phyloP scores from a whole-genome alignment of 345 rosid species.

The Brassica napus region DNA sequence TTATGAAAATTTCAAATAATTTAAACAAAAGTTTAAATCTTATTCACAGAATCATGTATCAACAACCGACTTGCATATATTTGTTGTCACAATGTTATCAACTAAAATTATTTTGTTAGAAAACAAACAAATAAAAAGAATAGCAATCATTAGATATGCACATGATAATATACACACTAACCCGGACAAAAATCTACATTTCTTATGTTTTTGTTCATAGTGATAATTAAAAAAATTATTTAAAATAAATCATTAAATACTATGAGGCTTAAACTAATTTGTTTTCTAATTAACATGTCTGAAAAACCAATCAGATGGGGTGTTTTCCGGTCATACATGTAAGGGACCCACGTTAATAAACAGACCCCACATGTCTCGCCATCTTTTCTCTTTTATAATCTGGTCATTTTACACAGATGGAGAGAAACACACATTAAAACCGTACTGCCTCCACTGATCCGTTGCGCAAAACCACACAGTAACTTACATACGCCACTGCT shows the following conservation, averaged over 20 bases:
- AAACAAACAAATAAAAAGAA: background rate
- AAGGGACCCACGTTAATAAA: slow-evolving; percentile 17
- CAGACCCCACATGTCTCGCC: slow-evolving; percentile 32
- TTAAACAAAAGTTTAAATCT: background rate
- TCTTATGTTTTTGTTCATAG: slow-evolving; percentile 12
- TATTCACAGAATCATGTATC: background rate
- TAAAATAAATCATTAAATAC: background rate
- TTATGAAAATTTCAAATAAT: background rate
- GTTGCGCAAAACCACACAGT: slow-evolving; percentile 30
- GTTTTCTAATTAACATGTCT: slow-evolving; percentile 26
- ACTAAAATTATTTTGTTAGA: background rate
- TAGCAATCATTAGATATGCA: slow-evolving; percentile 1
- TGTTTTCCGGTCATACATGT: slow-evolving; percentile 30
- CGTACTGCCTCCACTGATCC: slow-evolving; percentile 23
- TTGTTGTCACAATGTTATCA: slow-evolving; percentile 1
- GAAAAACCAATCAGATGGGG: slow-evolving; percentile 37
- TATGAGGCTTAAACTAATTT: slow-evolving; percentile 26
- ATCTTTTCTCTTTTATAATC: slow-evolving; percentile 16
- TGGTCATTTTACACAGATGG: slow-evolving; percentile 18
- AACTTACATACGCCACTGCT: slow-evolving; percentile 29
- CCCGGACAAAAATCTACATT: background rate
- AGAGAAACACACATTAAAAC: slow-evolving; percentile 21
- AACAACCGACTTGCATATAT: background rate
- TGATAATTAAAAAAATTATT: background rate
- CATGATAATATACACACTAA: background rate